These are phyloP conservation scores for Ampelomyces quisqualis DNA, from an alignment of 2,329 filamentous ascomycete genomes.

Conservation along the genomic window DNA sequence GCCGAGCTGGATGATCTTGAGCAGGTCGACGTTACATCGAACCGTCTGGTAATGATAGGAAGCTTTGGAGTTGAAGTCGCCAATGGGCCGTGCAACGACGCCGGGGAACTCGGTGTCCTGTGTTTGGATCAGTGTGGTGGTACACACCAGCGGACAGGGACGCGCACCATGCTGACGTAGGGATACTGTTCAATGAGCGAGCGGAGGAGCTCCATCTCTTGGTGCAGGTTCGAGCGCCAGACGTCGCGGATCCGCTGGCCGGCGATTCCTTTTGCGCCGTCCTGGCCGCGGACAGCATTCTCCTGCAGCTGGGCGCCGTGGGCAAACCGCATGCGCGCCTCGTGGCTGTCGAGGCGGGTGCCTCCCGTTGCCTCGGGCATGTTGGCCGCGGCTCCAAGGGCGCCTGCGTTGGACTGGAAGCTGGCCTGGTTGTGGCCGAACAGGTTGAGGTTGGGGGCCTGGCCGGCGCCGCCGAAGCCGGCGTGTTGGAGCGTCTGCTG, in stretches of 20 bases:
- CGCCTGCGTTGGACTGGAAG: conserved; percentile 53
- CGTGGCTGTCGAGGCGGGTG: conserved; percentile 80
- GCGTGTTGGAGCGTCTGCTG: conserved; percentile 65
- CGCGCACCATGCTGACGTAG: conserved; percentile 90
- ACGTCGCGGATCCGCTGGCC: conserved; percentile 84
- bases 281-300: conserved; percentile 54
- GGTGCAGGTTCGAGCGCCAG: conserved; percentile 86
- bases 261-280: conserved; percentile 60
- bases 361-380: conserved; percentile 52
- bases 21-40: conserved; percentile 92
- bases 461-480: conserved; percentile 57
- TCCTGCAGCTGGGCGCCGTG: conserved; percentile 64
- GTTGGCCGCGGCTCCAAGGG: conserved; percentile 56
- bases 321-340: conserved; percentile 82
- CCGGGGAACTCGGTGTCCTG: conserved; percentile 99
- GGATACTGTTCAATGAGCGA: conserved; percentile 86
- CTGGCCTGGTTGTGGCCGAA: conserved; percentile 42
- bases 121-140: conserved; percentile 19
- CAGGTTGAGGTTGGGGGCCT: conserved; percentile 66
- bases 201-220: conserved; percentile 84
- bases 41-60: conserved; percentile 99
- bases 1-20: conserved; percentile 96
- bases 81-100: conserved; percentile 92
- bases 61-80: conserved; percentile 88
- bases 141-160: conserved; percentile 13